phyloP scores from a whole-genome alignment of 495 filamentous ascomycete genomes.

The Neurospora sublineolata region DNA sequence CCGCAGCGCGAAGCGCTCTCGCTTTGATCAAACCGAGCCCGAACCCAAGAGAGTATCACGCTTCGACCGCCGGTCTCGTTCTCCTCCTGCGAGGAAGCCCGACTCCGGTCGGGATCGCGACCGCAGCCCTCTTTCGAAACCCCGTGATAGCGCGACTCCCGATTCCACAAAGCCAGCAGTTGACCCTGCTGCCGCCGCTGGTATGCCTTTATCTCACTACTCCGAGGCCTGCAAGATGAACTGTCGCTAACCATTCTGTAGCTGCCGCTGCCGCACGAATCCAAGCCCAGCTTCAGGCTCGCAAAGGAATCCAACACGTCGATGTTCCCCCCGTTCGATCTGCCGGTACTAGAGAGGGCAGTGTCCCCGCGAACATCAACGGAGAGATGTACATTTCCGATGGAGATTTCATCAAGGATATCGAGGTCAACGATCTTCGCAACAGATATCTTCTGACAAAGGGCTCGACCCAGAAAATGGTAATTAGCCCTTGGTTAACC shows the following conservation, averaged over 20 bases:
- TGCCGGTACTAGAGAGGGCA: conserved; percentile 11
- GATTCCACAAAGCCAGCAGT: conserved; percentile 27
- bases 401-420: conserved; percentile 94
- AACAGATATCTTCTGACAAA: conserved; percentile 97
- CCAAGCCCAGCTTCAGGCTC: conserved; percentile 83
- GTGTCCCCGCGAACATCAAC: conserved; percentile 43
- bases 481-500: conserved; percentile 68
- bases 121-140: conserved; percentile 62
- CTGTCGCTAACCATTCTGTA: conserved; percentile 26
- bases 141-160: conserved; percentile 40
- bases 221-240: background rate
- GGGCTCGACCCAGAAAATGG: conserved; percentile 97
- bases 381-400: conserved; percentile 87
- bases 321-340: conserved; percentile 79
- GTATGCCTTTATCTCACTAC: conserved; percentile 32
- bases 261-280: conserved; percentile 89
- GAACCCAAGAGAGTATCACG: conserved; percentile 59
- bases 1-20: conserved; percentile 67
- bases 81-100: conserved; percentile 50
- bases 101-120: conserved; percentile 61
- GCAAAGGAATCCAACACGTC: conserved; percentile 86
- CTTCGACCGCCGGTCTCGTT: conserved; percentile 80
- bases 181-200: conserved; percentile 80
- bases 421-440: conserved; percentile 94
- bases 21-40: conserved; percentile 81